These are phyloP conservation scores for Protomyces inouyei DNA, from an alignment of 1,139 yeast genomes.

Conservation along the genomic window DNA sequence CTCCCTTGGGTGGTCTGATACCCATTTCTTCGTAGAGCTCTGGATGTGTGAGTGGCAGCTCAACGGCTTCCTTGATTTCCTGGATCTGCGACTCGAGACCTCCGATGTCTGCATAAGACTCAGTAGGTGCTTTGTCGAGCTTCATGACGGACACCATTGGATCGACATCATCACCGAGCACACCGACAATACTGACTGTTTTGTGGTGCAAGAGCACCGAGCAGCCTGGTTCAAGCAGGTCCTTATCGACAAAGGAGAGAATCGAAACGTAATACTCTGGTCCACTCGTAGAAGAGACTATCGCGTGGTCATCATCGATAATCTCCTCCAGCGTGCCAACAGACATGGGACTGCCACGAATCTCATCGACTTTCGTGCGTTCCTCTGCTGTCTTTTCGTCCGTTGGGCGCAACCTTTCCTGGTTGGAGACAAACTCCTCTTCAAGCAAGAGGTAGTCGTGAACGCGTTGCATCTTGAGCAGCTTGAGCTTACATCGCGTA, in stretches of 20 bases:
- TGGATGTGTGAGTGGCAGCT: constrained; percentile 94
- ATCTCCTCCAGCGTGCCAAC: constrained; percentile 96
- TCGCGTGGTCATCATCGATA: constrained; percentile 97
- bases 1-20: constrained; percentile 99
- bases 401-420: constrained; percentile 90
- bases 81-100: constrained; percentile 94
- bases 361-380: constrained; percentile 87
- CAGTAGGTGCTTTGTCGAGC: constrained; percentile 94
- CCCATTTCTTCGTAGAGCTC: constrained; percentile 99
- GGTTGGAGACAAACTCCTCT: constrained; percentile 93
- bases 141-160: constrained; percentile 98
- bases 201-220: constrained; percentile 93
- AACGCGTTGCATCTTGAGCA: constrained; percentile 88
- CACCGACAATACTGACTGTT: constrained; percentile 91
- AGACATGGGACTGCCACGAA: constrained; percentile 95
- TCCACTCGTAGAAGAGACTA: constrained; percentile 91
- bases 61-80: constrained; percentile 97
- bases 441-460: constrained; percentile 92
- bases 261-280: constrained; percentile 96
- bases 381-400: constrained; percentile 97
- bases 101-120: constrained; percentile 94
- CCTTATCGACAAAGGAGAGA: constrained; percentile 96
- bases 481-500: constrained; percentile 86
- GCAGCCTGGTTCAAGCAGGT: constrained; percentile 95
- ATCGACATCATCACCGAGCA: constrained; percentile 92